Conservation (phyloP, 768 basidiomycete species). For the Suillus subaureus region DNA sequence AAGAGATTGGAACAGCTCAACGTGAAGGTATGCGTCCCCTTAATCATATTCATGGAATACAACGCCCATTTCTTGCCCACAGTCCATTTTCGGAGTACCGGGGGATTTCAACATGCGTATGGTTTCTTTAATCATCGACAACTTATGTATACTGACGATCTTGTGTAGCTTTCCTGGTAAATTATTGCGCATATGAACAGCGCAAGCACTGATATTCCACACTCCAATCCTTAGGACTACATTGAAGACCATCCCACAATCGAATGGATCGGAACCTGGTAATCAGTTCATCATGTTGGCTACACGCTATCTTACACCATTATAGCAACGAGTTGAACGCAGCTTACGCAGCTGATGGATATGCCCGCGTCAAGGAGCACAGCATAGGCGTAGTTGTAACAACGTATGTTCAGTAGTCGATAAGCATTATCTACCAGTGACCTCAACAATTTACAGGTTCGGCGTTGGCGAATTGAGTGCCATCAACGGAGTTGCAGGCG, state of each 20-base stretch:
- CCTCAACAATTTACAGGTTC: slow-evolving; percentile 48
- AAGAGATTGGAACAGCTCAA: slow-evolving; percentile 64
- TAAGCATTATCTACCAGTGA: slow-evolving; percentile 4
- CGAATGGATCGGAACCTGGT: slow-evolving; percentile 90
- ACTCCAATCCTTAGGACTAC: slow-evolving; percentile 54
- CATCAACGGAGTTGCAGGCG: slow-evolving; percentile 81
- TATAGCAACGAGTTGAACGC: slow-evolving; percentile 82
- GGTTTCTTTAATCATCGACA: slow-evolving; percentile 6
- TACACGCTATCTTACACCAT: slow-evolving; percentile 2
- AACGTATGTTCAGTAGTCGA: slow-evolving; percentile 50
- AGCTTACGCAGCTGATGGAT: slow-evolving; percentile 91
- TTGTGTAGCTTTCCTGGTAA: slow-evolving; percentile 30
- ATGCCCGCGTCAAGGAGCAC: slow-evolving; percentile 81
- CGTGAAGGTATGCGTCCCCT: slow-evolving; percentile 49
- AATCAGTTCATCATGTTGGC: slow-evolving; percentile 13
- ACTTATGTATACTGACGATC: slow-evolving; percentile 8
- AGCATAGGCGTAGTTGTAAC: slow-evolving; percentile 76
- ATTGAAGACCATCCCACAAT: slow-evolving; percentile 79
- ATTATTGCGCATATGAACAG: slow-evolving; percentile 4
- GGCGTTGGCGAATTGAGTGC: slow-evolving; percentile 95
- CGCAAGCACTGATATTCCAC: neutral
- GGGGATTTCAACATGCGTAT: slow-evolving; percentile 83
- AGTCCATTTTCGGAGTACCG: slow-evolving; percentile 85
- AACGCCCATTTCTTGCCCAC: slow-evolving; percentile 8
- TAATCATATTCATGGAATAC: neutral